These are phyloP conservation scores for Talaromyces rugulosus DNA, from an alignment of 2,329 filamentous ascomycete genomes.

Conservation along the genomic window DNA sequence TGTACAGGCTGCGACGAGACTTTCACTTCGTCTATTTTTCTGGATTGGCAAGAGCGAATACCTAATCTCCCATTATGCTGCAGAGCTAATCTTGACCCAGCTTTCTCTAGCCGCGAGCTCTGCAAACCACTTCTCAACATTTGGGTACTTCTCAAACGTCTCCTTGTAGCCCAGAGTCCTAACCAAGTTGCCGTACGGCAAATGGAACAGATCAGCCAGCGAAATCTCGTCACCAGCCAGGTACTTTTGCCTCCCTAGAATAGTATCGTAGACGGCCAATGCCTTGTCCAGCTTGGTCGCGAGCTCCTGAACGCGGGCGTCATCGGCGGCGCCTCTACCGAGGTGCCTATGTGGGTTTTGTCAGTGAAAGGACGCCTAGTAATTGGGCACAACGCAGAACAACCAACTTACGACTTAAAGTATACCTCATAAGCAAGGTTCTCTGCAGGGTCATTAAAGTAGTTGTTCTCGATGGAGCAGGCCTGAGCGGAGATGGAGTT, in stretches of 20 bases:
- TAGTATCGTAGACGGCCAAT: background rate
- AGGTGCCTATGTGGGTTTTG: background rate
- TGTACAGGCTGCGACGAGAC: background rate
- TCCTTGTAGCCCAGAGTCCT: background rate
- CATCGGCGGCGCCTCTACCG: background rate
- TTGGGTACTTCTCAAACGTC: background rate
- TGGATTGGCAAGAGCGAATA: background rate
- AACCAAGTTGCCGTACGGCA: background rate
- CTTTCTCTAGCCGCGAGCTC: background rate
- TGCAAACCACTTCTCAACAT: background rate
- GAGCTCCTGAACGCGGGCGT: background rate
- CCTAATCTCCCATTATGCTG: background rate
- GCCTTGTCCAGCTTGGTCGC: background rate
- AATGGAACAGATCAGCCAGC: constrained; percentile 1
- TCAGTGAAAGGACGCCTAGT: background rate
- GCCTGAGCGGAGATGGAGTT: background rate
- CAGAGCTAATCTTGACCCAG: constrained; percentile 1
- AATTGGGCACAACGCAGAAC: background rate
- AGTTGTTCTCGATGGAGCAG: background rate
- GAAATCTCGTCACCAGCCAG: constrained; percentile 1
- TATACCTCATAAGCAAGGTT: background rate
- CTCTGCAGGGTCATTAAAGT: background rate
- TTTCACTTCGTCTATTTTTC: background rate
- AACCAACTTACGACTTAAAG: background rate
- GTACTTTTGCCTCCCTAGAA: background rate